Evolutionary conservation across 2,329 filamentous ascomycete species (phyloP).

Genomic region (Celoporthe dispersa): DNA sequence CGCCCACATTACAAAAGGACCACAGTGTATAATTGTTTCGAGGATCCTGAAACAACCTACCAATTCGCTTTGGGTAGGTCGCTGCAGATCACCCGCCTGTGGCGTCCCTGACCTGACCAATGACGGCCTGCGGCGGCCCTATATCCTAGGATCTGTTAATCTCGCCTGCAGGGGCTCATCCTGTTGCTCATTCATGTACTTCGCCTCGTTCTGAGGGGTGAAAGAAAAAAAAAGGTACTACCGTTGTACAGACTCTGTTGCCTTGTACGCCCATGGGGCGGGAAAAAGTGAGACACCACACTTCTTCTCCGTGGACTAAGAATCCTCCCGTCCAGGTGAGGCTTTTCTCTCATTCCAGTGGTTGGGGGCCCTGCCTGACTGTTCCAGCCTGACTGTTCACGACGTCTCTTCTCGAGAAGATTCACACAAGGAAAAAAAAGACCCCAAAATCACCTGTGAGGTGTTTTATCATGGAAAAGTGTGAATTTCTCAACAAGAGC

Average conservation of each 20-base stretch:
- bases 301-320: not conserved
- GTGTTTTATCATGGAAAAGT: slow-evolving; percentile 16
- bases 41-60: not conserved
- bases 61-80: slow-evolving; percentile 6
- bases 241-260: not conserved
- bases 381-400: slow-evolving; percentile 8
- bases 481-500: slow-evolving; percentile 23
- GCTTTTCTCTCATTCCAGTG: not conserved
- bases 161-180: not conserved
- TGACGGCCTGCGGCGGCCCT: not conserved
- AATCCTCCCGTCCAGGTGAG: too few species aligned
- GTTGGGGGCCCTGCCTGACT: not conserved
- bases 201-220: not conserved
- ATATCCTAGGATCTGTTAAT: not conserved
- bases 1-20: not conserved
- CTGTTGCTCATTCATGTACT: not conserved
- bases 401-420: not conserved
- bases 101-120: not conserved
- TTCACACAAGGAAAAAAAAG: slow-evolving; percentile 4
- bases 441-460: not conserved
- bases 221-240: too few species aligned
- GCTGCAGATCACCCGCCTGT: not conserved
- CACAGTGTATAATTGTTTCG: not conserved
- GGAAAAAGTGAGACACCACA: slow-evolving; percentile 26
- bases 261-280: not conserved